phyloP scores from a whole-genome alignment of 495 filamentous ascomycete genomes.

The Penicillium roqueforti region DNA sequence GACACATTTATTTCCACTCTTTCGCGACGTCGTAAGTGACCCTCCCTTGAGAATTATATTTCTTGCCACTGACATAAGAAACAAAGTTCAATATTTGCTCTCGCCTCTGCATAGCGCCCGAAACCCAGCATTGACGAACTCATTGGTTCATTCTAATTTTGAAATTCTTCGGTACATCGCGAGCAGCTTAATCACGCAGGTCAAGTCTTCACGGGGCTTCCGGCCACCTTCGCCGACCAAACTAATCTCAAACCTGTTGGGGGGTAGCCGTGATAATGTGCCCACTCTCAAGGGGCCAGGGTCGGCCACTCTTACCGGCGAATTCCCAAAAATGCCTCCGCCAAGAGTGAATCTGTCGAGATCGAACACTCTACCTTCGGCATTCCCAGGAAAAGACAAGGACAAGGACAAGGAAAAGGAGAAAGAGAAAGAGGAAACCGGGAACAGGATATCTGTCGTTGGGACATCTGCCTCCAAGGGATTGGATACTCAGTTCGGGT shows the following conservation, averaged over 20 bases:
- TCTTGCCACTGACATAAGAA: constrained; percentile 18
- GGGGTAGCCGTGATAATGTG: constrained; percentile 45
- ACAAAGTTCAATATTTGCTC: constrained; percentile 49
- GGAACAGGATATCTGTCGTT: constrained; percentile 35
- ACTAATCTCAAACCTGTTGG: constrained; percentile 77
- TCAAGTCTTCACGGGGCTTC: constrained; percentile 52
- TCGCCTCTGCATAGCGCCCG: constrained; percentile 63
- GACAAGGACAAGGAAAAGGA: constrained; percentile 22
- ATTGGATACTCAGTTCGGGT: constrained; percentile 51
- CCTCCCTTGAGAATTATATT: constrained; percentile 15
- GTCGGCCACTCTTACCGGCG: constrained; percentile 35
- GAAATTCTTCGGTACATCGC: constrained; percentile 72
- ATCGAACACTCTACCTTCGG: constrained; percentile 40
- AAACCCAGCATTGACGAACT: constrained; percentile 62
- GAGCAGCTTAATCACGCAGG: constrained; percentile 54
- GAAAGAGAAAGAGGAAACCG: constrained; percentile 23
- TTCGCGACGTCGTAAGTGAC: constrained; percentile 57
- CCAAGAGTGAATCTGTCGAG: constrained; percentile 32
- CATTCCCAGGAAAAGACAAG: constrained; percentile 30
- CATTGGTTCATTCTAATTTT: constrained; percentile 47
- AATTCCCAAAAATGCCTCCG: constrained; percentile 39
- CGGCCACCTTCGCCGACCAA: constrained; percentile 84
- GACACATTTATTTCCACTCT: constrained; percentile 67
- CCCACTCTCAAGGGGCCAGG: constrained; percentile 35
- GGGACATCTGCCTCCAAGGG: constrained; percentile 18